These are phyloP conservation scores for Boletus pseudopeckii DNA, from an alignment of 768 basidiomycete species.

Conservation along the genomic window DNA sequence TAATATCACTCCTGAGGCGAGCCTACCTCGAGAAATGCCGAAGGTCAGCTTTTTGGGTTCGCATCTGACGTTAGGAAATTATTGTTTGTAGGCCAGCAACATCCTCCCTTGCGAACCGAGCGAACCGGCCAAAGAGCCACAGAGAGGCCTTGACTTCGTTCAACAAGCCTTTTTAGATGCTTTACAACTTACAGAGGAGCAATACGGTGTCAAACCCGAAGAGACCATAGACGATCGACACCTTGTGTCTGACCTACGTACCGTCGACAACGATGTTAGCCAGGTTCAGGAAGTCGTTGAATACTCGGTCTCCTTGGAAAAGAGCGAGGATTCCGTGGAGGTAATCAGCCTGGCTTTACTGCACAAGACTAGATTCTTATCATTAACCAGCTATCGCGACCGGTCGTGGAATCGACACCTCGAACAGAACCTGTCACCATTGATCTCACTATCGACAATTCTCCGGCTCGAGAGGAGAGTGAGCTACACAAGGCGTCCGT, in stretches of 20 bases:
- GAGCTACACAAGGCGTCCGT: not conserved
- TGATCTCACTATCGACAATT: slow-evolving; percentile 41
- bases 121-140: slow-evolving; percentile 29
- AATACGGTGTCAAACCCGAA: not conserved
- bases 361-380: not conserved
- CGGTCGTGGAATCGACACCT: slow-evolving; percentile 13
- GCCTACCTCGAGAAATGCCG: not conserved
- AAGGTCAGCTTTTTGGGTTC: slow-evolving; percentile 15
- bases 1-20: not conserved
- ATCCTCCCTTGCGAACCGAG: not conserved
- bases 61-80: not conserved
- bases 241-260: not conserved
- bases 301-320: slow-evolving; percentile 1
- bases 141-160: slow-evolving; percentile 25
- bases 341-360: slow-evolving; percentile 5
- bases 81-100: slow-evolving; percentile 5
- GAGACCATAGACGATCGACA: not conserved
- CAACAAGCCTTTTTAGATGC: not conserved
- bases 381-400: slow-evolving; percentile 9
- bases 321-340: slow-evolving; percentile 2
- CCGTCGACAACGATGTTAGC: not conserved
- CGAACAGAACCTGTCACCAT: slow-evolving; percentile 33
- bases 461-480: slow-evolving; percentile 18
- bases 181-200: not conserved
- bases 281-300: not conserved